phyloP scores from a whole-genome alignment of 306 rosid genomes.

The Spatholobus suberectus region DNA sequence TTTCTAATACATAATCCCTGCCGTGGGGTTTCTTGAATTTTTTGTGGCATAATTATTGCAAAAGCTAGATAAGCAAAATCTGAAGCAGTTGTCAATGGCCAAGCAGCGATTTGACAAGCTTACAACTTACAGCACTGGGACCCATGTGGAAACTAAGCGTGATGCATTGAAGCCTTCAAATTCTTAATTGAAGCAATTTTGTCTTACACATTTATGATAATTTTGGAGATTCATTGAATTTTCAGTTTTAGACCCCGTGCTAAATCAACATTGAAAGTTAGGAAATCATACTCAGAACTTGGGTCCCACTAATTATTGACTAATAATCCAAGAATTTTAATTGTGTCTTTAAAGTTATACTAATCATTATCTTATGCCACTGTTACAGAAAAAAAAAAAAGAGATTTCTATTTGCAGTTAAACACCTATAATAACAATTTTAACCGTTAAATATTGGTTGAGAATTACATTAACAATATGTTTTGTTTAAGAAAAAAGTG shows the following conservation, averaged over 20 bases:
- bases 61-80: constrained; percentile 49
- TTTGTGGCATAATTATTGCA: constrained; percentile 48
- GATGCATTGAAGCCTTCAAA: neutral
- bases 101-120: constrained; percentile 29
- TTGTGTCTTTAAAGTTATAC: neutral
- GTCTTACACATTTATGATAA: neutral
- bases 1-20: constrained; percentile 45
- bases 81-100: constrained; percentile 13
- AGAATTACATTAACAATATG: too few species aligned
- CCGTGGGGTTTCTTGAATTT: constrained; percentile 44
- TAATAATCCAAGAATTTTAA: neutral
- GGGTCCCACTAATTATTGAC: constrained; percentile 19
- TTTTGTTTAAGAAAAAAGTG: too few species aligned
- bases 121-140: neutral
- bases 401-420: neutral
- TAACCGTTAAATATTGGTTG: neutral
- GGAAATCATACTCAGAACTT: neutral
- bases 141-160: neutral
- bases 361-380: neutral
- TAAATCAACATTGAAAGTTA: neutral
- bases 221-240: neutral
- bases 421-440: neutral
- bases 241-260: neutral
- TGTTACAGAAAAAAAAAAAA: neutral
- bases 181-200: neutral